Evolutionary conservation across 1,284 basidiomycete genomes (phyloP), one percentile per base, ranked within the genome.

Genomic region (Rhodotorula sp.): DNA sequence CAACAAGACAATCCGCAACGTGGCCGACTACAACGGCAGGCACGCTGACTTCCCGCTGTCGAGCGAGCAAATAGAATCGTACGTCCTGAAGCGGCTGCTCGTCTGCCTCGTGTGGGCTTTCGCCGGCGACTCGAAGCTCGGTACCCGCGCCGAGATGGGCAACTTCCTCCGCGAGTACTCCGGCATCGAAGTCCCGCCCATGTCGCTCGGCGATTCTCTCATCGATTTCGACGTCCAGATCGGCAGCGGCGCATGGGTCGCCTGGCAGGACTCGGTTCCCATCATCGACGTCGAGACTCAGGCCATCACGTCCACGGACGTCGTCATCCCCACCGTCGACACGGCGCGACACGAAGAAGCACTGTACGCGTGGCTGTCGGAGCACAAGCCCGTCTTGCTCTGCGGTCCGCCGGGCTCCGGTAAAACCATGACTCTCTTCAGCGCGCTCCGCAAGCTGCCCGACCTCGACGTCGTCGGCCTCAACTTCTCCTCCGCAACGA

Each of bases 401-500:
- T 99, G 97, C 80, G 97, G 97, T 60, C 97, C 97, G 78, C 97
- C 97, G 12, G 97, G 97, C 79, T 98, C 95, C 34, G 97, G 97
- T 54, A 99, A 99, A 85, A 99, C 97, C 7, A 99, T 99, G 97
- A 99, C 97, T 0, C 84, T 99, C n/a, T 98, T 99, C 84, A 97
- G 93, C 76, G 97, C 97, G 7, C 86, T 99, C 48, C 89, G 97
- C 68, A 99, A 99, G 82, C 86, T 99, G 58, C 94, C 95, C 5
- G 94, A 99, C 81, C 94, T 99, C 89, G 97, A 99, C 80, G 93
- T 99, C 60, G 95, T 97, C 69, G 97, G 97, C 61, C 88, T 99
- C 77, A 99, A 99, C 83, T 99, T 99, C 82, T 99, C 97, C 56
- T 97, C 93, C 80, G 97, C 97, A 19, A 99, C 97, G 0, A 98